Conservation (phyloP, 768 basidiomycete genomes). For the Hemileccinum rubropunctum region DNA sequence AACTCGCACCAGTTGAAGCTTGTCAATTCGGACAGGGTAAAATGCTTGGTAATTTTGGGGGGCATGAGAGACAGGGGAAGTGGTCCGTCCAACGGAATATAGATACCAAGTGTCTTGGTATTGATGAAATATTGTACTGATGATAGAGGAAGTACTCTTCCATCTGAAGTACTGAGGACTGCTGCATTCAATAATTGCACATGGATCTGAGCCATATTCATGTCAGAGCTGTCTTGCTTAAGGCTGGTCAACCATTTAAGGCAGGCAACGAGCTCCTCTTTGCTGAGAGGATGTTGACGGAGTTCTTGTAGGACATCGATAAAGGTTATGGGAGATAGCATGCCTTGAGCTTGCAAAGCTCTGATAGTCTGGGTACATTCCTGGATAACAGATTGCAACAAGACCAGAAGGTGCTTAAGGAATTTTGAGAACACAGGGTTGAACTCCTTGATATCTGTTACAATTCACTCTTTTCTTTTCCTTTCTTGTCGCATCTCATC, state of each 20-base stretch:
- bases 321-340: no score
- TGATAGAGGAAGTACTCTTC: slow-evolving; percentile 66
- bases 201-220: slow-evolving; percentile 45
- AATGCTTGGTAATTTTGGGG: slow-evolving; percentile 55
- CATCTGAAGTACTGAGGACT: slow-evolving; percentile 48
- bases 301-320: slow-evolving; percentile 87
- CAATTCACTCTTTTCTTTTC: no score
- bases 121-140: slow-evolving; percentile 72
- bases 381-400: no score
- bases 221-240: slow-evolving; percentile 36
- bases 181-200: slow-evolving; percentile 69
- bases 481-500: no score
- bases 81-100: slow-evolving; percentile 75
- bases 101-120: slow-evolving; percentile 47
- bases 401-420: no score
- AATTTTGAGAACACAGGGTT: no score
- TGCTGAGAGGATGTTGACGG: slow-evolving; percentile 60
- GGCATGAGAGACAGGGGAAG: slow-evolving; percentile 76
- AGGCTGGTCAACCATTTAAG: slow-evolving; percentile 80
- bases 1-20: slow-evolving; percentile 82
- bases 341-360: no score
- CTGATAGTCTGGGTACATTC: no score
- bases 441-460: no score
- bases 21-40: slow-evolving; percentile 49
- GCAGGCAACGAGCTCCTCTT: slow-evolving; percentile 76